Base-by-base conservation (phyloP, 768 basidiomycete species). In the Phlegmacium glaucopus region DNA sequence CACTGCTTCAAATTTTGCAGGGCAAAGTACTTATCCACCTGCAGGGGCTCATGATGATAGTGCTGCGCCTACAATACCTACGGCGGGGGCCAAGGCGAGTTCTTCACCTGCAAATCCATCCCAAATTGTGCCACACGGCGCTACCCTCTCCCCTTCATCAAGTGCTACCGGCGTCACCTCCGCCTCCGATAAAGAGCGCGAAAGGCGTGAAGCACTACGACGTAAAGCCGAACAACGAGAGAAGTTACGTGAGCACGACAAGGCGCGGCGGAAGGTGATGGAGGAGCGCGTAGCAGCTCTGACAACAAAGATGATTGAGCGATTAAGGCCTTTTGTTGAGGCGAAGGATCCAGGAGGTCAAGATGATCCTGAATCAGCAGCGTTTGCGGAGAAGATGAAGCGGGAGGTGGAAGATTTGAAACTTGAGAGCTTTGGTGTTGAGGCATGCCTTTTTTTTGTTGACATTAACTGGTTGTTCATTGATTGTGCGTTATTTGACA, bases 381-480 rank as follows among this genome's bases (percentile, higher is more conserved):
- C 77, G 12, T 99, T 93, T 59, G 85, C 90, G 65, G 74, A 76
- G 44, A 82, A 76, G 64, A 89, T 95, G 63, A 76, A 68, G 59
- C 71, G 79, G 25, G 96, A 99, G 65, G 91, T 90, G 1, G 93
- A 95, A 47, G 96, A 99, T 69, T 63, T 99, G 57, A 97, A 97
- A 72, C 68, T 97, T 44, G 95, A 99, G 73, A 94, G 90, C 55
- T 99, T 99, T 66, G 96, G 96, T 40, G 85, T 98, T 17, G 95
- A 97, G 82, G 87, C 90, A 56, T 26, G 79, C 44, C 42, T 30
- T 17, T 29, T 15, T 46, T 42, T 34, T 36, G 18, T 13, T 17
- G 30, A 28, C 29, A 30, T 39, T 6, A 34, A 22, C 15, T 47
- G 34, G 50, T 8, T 27, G 27, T 27, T 22, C 22, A 35, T 45